phyloP scores from a whole-genome alignment of 805 yeast species.

The Barnettozyma wickerhamii region DNA sequence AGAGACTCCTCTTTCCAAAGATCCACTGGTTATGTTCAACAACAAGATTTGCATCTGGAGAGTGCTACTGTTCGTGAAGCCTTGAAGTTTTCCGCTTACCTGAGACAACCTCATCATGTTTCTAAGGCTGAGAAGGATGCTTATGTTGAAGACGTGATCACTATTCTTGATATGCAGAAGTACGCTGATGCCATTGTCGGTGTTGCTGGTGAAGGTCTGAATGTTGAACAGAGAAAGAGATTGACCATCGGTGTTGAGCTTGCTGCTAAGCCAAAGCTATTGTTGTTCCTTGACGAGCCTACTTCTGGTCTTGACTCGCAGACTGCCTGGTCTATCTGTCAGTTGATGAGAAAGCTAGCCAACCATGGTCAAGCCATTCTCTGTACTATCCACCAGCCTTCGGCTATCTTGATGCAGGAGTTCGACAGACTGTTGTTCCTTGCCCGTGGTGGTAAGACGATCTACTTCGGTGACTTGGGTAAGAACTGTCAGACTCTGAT shows the following conservation, averaged over 20 bases:
- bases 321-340: slow-evolving; percentile 64
- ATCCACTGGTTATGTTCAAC: slow-evolving; percentile 60
- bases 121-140: slow-evolving; percentile 52
- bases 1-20: slow-evolving; percentile 59
- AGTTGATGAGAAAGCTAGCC: slow-evolving; percentile 56
- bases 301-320: slow-evolving; percentile 68
- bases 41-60: slow-evolving; percentile 66
- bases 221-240: slow-evolving; percentile 63
- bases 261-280: slow-evolving; percentile 58
- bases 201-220: slow-evolving; percentile 66
- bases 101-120: slow-evolving; percentile 57
- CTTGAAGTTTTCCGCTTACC: slow-evolving; percentile 59
- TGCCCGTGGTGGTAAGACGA: slow-evolving; percentile 68
- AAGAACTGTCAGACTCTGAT: slow-evolving; percentile 53
- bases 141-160: slow-evolving; percentile 63
- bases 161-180: slow-evolving; percentile 55
- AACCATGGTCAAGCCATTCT: slow-evolving; percentile 59
- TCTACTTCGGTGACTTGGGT: slow-evolving; percentile 74
- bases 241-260: slow-evolving; percentile 66
- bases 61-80: slow-evolving; percentile 74
- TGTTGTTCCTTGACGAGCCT: slow-evolving; percentile 62
- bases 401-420: slow-evolving; percentile 71
- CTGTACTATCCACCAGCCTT: slow-evolving; percentile 84
- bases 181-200: slow-evolving; percentile 75
- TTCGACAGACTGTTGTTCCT: slow-evolving; percentile 73